Percentiles rank a stretch among this genome's conserved stretches.
Conservation (phyloP, 257 asterid genomes). For the Leonotis leonurus region DNA sequence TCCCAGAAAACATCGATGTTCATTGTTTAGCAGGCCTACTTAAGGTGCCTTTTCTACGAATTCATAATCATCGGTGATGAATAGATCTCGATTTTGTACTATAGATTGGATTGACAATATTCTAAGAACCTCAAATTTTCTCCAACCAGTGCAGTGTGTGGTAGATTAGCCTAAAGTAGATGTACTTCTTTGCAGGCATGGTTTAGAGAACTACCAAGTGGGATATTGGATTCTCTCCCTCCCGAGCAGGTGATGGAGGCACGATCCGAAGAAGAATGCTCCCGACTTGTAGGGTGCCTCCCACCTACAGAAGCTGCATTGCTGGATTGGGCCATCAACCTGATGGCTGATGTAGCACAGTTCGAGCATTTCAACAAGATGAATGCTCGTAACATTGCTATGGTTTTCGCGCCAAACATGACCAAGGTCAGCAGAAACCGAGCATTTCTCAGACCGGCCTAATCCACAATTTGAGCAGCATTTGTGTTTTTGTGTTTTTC, state of each 20-base stretch:
- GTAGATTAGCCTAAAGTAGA: too few relatives aligned
- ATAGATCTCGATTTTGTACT: too few relatives aligned
- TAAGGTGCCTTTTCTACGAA: conserved; percentile 36
- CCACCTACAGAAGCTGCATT: conserved; percentile 75
- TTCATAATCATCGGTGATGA: not conserved
- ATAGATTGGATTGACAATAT: too few relatives aligned
- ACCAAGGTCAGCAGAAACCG: conserved; percentile 50
- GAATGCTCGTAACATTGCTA: conserved; percentile 81
- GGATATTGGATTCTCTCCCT: conserved; percentile 69
- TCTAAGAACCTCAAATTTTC: too few relatives aligned
- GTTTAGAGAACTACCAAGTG: conserved; percentile 87
- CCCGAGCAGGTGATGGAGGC: conserved; percentile 73
- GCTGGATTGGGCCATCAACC: conserved; percentile 80
- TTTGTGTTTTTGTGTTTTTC: not conserved
- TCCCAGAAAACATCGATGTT: conserved; percentile 62
- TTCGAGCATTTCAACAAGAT: conserved; percentile 65
- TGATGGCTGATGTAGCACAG: conserved; percentile 94
- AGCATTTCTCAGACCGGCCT: too few relatives aligned
- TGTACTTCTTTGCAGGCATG: conserved; percentile 56
- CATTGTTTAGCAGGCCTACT: conserved; percentile 79
- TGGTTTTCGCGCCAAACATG: conserved; percentile 96
- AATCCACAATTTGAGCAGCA: not conserved
- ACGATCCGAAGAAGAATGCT: conserved; percentile 66
- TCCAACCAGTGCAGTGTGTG: too few relatives aligned
- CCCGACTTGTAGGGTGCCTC: conserved; percentile 56